Percentiles rank a stretch among this genome's conserved stretches.
Conservation (phyloP, 495 filamentous ascomycete species). For the Podospora pseudopauciseta region DNA sequence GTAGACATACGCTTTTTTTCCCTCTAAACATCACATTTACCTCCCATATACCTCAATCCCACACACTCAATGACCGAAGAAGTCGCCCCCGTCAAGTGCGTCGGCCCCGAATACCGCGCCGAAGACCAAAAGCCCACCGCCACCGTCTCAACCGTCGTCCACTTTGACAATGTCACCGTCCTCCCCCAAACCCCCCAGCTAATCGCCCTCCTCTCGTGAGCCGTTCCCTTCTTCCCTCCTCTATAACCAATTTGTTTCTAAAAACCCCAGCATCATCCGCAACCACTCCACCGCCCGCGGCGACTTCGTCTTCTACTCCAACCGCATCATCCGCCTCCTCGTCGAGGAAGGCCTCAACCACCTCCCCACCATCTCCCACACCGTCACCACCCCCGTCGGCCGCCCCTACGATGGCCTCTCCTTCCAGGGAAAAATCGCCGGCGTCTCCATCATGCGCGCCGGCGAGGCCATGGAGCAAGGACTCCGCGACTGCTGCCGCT, state of each 20-base stretch:
- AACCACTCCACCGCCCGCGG: conserved; percentile 83
- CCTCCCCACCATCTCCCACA: conserved; percentile 82
- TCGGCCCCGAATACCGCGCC: conserved; percentile 76
- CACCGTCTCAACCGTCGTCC: conserved; percentile 81
- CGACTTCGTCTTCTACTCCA: conserved; percentile 99
- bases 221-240: conserved; percentile 26
- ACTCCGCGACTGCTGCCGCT: conserved; percentile 90
- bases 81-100: conserved; percentile 60
- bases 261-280: conserved; percentile 75
- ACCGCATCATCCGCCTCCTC: conserved; percentile 95
- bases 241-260: background rate
- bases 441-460: conserved; percentile 96
- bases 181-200: conserved; percentile 93
- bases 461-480: conserved; percentile 99
- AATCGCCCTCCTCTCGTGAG: conserved; percentile 94
- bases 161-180: conserved; percentile 82
- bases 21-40: too few species aligned
- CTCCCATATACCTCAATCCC: too few species aligned
- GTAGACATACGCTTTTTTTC: too few species aligned
- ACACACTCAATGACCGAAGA: conserved; percentile 21
- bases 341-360: conserved; percentile 98
- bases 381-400: conserved; percentile 86
- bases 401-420: conserved; percentile 84
- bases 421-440: conserved; percentile 97
- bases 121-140: conserved; percentile 79